A percentile compares a stretch with the other conserved stretches of the same genome.
Conservation (phyloP, 768 basidiomycete species). For the Trametes cingulata region DNA sequence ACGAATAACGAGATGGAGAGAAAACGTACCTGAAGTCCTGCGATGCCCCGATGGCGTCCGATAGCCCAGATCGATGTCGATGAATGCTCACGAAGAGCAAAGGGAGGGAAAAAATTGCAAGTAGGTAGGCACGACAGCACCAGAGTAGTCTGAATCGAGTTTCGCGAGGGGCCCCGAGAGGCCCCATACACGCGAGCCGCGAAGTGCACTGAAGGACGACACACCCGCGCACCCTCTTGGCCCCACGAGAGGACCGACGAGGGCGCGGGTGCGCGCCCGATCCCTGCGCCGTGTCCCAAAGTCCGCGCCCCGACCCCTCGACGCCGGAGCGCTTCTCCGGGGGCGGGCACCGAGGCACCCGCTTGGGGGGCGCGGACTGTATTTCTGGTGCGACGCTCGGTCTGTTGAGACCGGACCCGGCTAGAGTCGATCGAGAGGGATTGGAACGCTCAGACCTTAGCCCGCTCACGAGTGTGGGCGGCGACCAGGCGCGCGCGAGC, state of each 20-base stretch:
- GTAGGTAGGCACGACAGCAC: constrained; percentile 43
- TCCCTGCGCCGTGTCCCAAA: constrained; percentile 24
- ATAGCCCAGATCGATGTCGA: not conserved
- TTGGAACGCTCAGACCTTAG: constrained; percentile 78
- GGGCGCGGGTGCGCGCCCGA: constrained; percentile 13
- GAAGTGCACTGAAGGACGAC: constrained; percentile 67
- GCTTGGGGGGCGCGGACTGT: constrained; percentile 30
- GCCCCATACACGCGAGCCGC: constrained; percentile 45
- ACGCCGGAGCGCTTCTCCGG: constrained; percentile 45
- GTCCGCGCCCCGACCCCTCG: constrained; percentile 22
- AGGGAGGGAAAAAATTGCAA: constrained; percentile 32
- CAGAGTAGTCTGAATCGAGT: constrained; percentile 78
- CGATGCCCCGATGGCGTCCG: not conserved
- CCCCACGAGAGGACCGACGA: constrained; percentile 21
- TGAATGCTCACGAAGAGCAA: constrained; percentile 24
- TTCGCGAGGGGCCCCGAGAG: constrained; percentile 35
- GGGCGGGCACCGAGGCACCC: constrained; percentile 26
- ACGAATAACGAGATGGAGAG: not conserved
- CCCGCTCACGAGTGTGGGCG: constrained; percentile 62
- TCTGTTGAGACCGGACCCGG: constrained; percentile 57
- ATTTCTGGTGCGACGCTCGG: constrained; percentile 73
- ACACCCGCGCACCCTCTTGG: constrained; percentile 12
- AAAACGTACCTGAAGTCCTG: not conserved
- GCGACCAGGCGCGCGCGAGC: constrained; percentile 2
- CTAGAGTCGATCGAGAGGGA: constrained; percentile 65